Conservation (phyloP, 2,329 filamentous ascomycete genomes). For the Ophiognomonia clavigignenti-juglandacearum region DNA sequence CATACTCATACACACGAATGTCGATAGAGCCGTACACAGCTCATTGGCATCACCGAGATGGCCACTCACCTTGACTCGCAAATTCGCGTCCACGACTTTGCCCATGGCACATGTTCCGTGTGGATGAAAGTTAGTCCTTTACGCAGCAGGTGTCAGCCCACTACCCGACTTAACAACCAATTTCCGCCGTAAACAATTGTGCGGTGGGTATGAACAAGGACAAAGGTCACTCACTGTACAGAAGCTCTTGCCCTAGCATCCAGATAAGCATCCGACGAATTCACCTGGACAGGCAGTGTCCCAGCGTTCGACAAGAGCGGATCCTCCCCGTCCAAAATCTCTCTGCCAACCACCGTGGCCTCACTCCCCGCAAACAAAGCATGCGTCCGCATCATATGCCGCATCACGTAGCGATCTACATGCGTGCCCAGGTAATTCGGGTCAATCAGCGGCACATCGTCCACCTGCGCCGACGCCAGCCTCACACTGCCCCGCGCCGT, state of each 20-base stretch:
- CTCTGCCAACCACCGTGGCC: neutral
- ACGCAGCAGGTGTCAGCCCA: no score
- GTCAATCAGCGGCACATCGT: neutral
- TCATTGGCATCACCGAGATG: no score
- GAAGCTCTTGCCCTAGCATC: neutral
- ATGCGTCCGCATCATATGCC: neutral
- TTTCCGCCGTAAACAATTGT: no score
- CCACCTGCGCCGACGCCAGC: neutral
- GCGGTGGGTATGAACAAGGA: neutral
- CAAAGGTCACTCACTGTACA: neutral
- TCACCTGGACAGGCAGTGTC: neutral
- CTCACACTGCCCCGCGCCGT: neutral
- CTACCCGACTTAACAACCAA: no score
- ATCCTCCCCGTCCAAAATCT: neutral
- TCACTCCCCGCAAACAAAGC: neutral
- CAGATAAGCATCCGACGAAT: neutral
- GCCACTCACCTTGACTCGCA: neutral
- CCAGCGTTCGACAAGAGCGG: neutral
- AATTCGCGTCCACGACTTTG: slow-evolving; percentile 1
- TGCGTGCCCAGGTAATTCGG: neutral
- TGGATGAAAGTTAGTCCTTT: neutral
- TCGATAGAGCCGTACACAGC: no score
- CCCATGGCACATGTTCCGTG: neutral
- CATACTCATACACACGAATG: neutral
- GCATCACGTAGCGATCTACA: slow-evolving; percentile 1